Conservation (phyloP, 1,284 basidiomycete genomes). For the Trametes pubescens region DNA sequence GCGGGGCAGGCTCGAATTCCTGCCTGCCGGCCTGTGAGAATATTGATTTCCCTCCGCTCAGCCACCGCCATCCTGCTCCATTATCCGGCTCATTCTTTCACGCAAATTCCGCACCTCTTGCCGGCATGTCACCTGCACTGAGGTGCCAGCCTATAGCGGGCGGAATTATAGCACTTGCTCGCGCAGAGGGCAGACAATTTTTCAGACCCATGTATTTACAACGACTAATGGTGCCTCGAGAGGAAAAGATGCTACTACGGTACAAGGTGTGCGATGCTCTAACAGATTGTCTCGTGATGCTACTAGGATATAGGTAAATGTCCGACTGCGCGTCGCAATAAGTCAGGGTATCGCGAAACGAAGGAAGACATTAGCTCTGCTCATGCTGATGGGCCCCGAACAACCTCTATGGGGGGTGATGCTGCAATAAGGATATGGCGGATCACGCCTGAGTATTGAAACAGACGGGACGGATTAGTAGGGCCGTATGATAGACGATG, state of each 20-base stretch:
- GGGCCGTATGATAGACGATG: conserved; percentile 60
- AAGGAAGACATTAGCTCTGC: conserved; percentile 58
- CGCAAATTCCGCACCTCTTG: not conserved
- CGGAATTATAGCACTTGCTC: too few relatives aligned
- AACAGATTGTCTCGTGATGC: conserved; percentile 70
- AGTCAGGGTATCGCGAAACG: conserved; percentile 65
- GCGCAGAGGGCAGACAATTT: not conserved
- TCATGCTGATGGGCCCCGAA: conserved; percentile 51
- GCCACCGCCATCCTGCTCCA: conserved; percentile 14
- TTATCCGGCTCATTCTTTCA: conserved; percentile 14
- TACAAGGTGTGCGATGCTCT: conserved; percentile 70
- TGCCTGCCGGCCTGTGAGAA: not conserved
- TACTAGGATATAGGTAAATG: conserved; percentile 60
- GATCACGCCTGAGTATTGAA: conserved; percentile 48
- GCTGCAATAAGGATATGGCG: conserved; percentile 44
- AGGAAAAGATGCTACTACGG: conserved; percentile 50
- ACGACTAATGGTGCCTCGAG: conserved; percentile 38
- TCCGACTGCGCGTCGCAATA: conserved; percentile 63
- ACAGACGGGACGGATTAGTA: conserved; percentile 54
- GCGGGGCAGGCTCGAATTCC: not conserved
- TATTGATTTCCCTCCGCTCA: conserved; percentile 20
- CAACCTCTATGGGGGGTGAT: conserved; percentile 53
- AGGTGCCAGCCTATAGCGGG: not conserved
- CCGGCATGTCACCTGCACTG: not conserved
- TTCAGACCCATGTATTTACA: conserved; percentile 35